A percentile compares a stretch with the other conserved stretches of the same genome.
phyloP scores from a whole-genome alignment of 2,329 filamentous ascomycete species.

The Fusarium tricinctum region DNA sequence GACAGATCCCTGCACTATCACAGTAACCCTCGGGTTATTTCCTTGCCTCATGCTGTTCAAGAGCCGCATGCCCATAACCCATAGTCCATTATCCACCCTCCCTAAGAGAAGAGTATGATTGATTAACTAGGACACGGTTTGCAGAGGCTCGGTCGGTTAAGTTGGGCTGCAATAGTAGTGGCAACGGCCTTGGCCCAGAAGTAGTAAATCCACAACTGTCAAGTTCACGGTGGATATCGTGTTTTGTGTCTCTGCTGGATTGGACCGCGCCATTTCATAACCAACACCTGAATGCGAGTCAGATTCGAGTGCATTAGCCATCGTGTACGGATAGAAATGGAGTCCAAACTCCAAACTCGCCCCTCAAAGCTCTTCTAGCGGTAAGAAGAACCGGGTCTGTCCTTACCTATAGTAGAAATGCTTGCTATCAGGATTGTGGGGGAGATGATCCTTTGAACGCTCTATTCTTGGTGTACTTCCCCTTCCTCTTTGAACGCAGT shows the following conservation, averaged over 20 bases:
- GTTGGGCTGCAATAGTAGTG: constrained; percentile 10
- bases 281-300: constrained; percentile 35
- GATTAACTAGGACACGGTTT: neutral
- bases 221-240: constrained; percentile 31
- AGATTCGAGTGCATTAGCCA: constrained; percentile 28
- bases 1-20: constrained; percentile 38
- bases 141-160: constrained; percentile 7
- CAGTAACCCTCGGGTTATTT: constrained; percentile 4
- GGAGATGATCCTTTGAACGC: constrained; percentile 25
- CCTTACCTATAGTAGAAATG: neutral
- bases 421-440: neutral
- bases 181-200: neutral
- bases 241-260: constrained; percentile 40
- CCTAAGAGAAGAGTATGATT: constrained; percentile 9
- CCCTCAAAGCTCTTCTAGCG: neutral
- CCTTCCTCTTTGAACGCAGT: constrained; percentile 11
- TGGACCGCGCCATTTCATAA: constrained; percentile 11
- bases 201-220: neutral
- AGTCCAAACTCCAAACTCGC: constrained; percentile 20
- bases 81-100: too few relatives aligned
- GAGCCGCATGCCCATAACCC: constrained; percentile 25
- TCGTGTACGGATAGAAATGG: constrained; percentile 13
- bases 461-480: constrained; percentile 24
- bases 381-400: constrained; percentile 1
- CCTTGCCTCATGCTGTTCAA: constrained; percentile 9